Evolutionary conservation across 805 yeast species (phyloP).

Genomic region (Saccharomycopsis fermentans): DNA sequence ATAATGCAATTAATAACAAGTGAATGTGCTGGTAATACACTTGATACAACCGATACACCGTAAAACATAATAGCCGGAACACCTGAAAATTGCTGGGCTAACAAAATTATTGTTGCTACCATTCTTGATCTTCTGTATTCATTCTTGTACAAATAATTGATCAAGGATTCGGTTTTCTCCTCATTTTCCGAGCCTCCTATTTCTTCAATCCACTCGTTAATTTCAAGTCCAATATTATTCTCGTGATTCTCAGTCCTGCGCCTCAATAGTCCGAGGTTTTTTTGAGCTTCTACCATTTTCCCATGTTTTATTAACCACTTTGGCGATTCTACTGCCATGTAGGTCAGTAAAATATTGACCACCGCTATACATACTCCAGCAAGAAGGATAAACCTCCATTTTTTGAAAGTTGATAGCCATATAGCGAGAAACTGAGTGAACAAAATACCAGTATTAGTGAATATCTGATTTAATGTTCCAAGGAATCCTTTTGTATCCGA

Average conservation of each 20-base stretch:
- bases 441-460: constrained; percentile 77
- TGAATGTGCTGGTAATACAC: constrained; percentile 59
- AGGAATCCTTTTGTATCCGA: constrained; percentile 55
- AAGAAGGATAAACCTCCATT: constrained; percentile 69
- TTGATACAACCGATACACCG: constrained; percentile 77
- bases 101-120: constrained; percentile 61
- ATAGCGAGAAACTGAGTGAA: constrained; percentile 70
- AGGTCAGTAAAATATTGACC: constrained; percentile 33
- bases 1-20: constrained; percentile 65
- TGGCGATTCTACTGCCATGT: constrained; percentile 64
- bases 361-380: constrained; percentile 48
- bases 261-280: constrained; percentile 28
- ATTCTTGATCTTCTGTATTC: constrained; percentile 26
- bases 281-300: constrained; percentile 32
- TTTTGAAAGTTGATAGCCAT: constrained; percentile 47
- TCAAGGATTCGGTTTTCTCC: constrained; percentile 1
- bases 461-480: constrained; percentile 85
- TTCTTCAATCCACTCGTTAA: constrained; percentile 21
- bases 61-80: constrained; percentile 88
- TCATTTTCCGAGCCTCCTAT: background rate
- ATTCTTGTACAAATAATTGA: constrained; percentile 6
- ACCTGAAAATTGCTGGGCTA: constrained; percentile 88
- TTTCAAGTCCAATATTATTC: constrained; percentile 22
- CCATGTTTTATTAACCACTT: constrained; percentile 62
- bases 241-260: constrained; percentile 17